Percentiles rank a stretch among this genome's conserved stretches.
Conservation (phyloP, 768 basidiomycete genomes). For the Phlebiopsis flavidoalba region DNA sequence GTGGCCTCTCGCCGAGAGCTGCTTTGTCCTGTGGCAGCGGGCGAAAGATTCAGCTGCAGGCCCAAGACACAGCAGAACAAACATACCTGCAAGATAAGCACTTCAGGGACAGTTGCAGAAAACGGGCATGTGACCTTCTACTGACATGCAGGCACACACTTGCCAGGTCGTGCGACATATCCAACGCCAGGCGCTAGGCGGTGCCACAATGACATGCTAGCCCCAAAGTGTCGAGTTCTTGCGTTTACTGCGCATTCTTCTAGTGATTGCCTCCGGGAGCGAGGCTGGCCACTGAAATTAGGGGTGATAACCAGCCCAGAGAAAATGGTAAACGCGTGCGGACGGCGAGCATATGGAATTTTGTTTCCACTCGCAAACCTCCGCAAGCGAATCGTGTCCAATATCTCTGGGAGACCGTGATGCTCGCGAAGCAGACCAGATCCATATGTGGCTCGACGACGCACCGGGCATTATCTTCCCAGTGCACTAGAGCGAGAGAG, state of each 20-base stretch:
- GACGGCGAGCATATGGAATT: not conserved
- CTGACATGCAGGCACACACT: not conserved
- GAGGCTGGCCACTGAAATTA: not conserved
- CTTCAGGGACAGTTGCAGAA: not conserved
- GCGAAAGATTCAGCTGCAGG: too few species aligned
- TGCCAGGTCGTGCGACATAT: not conserved
- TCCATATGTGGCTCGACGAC: not conserved
- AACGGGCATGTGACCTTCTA: not conserved
- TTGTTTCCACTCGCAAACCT: not conserved
- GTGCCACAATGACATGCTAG: not conserved
- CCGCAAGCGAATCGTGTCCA: not conserved
- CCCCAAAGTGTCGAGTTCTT: not conserved
- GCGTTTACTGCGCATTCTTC: not conserved
- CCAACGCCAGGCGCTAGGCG: not conserved
- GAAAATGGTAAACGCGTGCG: not conserved
- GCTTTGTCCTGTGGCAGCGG: too few species aligned
- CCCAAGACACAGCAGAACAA: too few species aligned
- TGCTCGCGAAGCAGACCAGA: not conserved
- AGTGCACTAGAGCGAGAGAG: not conserved
- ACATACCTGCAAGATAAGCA: too few species aligned
- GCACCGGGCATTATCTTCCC: not conserved
- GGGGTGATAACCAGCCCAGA: not conserved
- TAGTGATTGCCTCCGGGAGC: not conserved
- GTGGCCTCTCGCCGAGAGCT: too few species aligned
- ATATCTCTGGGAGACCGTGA: not conserved